These are phyloP conservation scores for Plectranthus barbatus DNA, from an alignment of 257 asterid genomes.

Conservation along the genomic window DNA sequence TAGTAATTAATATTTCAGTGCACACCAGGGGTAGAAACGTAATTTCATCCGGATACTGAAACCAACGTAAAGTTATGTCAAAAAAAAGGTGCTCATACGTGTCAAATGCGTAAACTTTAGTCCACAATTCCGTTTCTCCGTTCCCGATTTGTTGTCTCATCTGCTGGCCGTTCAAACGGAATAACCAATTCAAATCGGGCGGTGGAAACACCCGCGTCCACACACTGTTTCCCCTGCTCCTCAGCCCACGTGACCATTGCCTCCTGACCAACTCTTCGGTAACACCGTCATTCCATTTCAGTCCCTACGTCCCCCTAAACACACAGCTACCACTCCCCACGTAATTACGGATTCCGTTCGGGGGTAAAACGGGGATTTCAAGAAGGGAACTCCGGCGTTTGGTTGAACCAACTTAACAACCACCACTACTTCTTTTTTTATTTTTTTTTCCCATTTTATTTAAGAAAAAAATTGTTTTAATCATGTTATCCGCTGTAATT, in stretches of 20 bases:
- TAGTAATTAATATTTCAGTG: no score
- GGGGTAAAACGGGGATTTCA: slow-evolving; percentile 1
- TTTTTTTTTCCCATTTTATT: slow-evolving; percentile 5
- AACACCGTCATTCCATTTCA: slow-evolving; percentile 19
- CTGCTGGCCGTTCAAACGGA: slow-evolving; percentile 5
- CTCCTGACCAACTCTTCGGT: slow-evolving; percentile 1
- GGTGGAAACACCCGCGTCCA: neutral
- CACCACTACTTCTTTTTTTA: slow-evolving; percentile 26
- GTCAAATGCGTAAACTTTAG: slow-evolving; percentile 20
- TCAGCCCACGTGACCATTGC: slow-evolving; percentile 5
- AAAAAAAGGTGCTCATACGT: slow-evolving; percentile 17
- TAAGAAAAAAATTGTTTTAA: neutral
- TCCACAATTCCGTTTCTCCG: slow-evolving; percentile 13
- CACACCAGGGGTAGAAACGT: neutral
- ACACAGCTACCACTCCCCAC: neutral
- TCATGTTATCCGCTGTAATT: slow-evolving; percentile 11
- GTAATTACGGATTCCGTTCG: neutral
- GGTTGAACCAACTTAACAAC: slow-evolving; percentile 80
- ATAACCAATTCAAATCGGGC: neutral
- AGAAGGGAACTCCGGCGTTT: slow-evolving; percentile 25
- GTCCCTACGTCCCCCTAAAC: neutral
- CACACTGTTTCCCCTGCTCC: neutral
- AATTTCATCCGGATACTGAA: neutral
- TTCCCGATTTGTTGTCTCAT: slow-evolving; percentile 7
- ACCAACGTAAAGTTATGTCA: slow-evolving; percentile 22